Conservation (phyloP, 768 basidiomycete species). For the Russula earlei region DNA sequence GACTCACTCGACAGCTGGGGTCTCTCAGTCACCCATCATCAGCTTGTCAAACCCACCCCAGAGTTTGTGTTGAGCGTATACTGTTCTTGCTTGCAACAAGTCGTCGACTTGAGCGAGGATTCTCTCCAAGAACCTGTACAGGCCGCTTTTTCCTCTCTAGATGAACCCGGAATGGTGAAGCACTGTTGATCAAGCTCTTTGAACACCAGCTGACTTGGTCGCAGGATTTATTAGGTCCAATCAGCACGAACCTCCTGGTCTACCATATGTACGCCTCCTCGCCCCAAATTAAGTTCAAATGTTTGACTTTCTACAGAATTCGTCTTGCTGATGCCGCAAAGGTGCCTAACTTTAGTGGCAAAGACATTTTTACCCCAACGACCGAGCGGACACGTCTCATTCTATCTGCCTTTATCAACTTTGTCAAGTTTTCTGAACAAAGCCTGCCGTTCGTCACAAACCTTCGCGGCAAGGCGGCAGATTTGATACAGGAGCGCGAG, state of each 20-base stretch:
- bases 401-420: constrained; percentile 87
- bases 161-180: constrained; percentile 43
- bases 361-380: constrained; percentile 66
- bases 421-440: constrained; percentile 82
- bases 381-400: constrained; percentile 62
- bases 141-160: constrained; percentile 41
- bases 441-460: constrained; percentile 50
- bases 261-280: constrained; percentile 50
- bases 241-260: constrained; percentile 55
- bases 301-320: constrained; percentile 31
- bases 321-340: constrained; percentile 67
- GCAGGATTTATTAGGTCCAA: constrained; percentile 56
- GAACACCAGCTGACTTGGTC: not conserved
- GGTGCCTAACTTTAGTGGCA: constrained; percentile 67
- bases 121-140: constrained; percentile 50
- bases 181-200: not conserved
- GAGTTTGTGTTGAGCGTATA: constrained; percentile 69
- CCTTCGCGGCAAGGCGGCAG: constrained; percentile 51
- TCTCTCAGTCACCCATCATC: constrained; percentile 53
- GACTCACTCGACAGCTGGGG: constrained; percentile 60
- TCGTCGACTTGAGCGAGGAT: constrained; percentile 53
- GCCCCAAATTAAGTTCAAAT: not conserved
- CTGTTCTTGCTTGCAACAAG: constrained; percentile 60
- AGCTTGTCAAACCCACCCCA: constrained; percentile 54
- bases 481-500: constrained; percentile 53